These are phyloP conservation scores for Flaveria brownii DNA, from an alignment of 129 eudicot species.

Conservation along the genomic window DNA sequence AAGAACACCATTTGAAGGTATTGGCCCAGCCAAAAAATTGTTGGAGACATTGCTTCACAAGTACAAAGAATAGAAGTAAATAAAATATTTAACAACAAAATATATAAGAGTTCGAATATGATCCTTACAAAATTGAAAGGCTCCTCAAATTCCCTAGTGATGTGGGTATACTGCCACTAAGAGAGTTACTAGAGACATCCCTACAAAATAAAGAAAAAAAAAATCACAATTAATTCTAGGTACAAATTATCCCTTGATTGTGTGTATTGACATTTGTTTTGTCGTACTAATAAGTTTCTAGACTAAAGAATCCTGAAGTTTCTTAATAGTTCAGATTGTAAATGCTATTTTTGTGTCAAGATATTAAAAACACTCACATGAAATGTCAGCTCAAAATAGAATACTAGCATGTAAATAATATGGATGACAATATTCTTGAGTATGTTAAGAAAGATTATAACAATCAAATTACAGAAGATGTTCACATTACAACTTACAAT, in stretches of 20 bases:
- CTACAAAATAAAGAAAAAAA: slow-evolving; percentile 44
- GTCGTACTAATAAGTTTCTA: neutral
- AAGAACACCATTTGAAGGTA: slow-evolving; percentile 81
- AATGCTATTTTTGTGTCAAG: neutral
- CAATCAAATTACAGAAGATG: neutral
- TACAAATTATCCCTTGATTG: slow-evolving; percentile 6
- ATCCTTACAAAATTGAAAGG: slow-evolving; percentile 69
- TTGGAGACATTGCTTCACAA: slow-evolving; percentile 79
- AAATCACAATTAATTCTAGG: slow-evolving; percentile 9
- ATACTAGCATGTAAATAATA: neutral
- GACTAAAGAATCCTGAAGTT: neutral
- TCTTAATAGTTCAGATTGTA: neutral
- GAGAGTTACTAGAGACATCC: slow-evolving; percentile 95
- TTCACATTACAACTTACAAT: slow-evolving; percentile 60
- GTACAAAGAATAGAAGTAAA: slow-evolving; percentile 18
- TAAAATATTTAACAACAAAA: slow-evolving; percentile 12
- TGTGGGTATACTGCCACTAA: slow-evolving; percentile 85
- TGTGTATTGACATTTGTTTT: neutral
- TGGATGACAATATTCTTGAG: neutral
- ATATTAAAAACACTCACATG: neutral
- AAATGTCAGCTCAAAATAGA: neutral
- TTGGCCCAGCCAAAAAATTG: slow-evolving; percentile 78
- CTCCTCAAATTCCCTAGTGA: slow-evolving; percentile 74
- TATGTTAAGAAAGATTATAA: neutral
- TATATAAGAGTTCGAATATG: neutral